Base-by-base conservation (phyloP, 1,284 basidiomycete species). In the Ustilago tritici region DNA sequence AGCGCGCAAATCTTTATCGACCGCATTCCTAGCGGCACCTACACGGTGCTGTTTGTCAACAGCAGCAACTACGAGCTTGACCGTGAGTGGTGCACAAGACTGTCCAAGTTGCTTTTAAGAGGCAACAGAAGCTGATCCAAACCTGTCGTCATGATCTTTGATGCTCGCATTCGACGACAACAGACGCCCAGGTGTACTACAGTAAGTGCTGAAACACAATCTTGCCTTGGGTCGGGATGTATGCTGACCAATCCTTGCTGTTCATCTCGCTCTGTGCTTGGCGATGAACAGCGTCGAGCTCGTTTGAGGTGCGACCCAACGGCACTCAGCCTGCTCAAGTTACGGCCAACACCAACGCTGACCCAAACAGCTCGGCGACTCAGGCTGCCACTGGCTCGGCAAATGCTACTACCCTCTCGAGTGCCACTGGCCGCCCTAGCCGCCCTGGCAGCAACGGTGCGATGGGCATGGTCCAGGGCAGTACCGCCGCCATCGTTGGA, bases 61-160 rank as follows among this genome's bases (percentile, higher is more conserved):
- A 73, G 69, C 66, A 71, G 69, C 76, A 78, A 78, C 69, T 78
- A 78, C 58, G 34, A 75, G 70, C 72, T 78, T 23, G 76, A 78
- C 53, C 53, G 53, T 64, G 56, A 50, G 61, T 64, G n/a, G 8
- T 15, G 4, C 12, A 19, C 10, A 36, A 17, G 19, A 41, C 3
- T 31, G 5, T 49, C 2, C 23, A 23, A 3, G 23, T 23, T 23
- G 23, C 3, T 28, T 28, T 28, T 28, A 28, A 3, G 23, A 28
- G 23, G 34, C 49, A n/a, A 17, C 31, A 23, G 10, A 23, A 11
- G 17, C 36, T 61, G 59, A 53, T 35, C 31, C 34, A 11, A 15
- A 4, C 31, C 0, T 19, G 2, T 19, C 17, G 8, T 40, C 35
- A 12, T 36, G n/a, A 19, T 34, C 7, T 28, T 38, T 28, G 57